phyloP scores from a whole-genome alignment of 148 eudicot genomes.

The Vaccinium darrowii region DNA sequence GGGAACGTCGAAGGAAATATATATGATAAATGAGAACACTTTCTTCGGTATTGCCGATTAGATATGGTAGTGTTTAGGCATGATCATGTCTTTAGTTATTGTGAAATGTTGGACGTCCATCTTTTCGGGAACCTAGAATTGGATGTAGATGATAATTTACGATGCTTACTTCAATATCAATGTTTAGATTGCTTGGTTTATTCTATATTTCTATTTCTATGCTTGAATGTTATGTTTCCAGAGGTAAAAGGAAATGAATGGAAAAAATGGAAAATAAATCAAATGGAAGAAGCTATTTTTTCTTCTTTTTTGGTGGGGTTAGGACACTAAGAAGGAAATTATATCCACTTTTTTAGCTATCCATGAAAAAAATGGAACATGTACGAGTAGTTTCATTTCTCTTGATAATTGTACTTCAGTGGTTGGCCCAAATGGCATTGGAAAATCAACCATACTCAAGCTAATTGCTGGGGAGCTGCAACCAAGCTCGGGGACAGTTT shows the following conservation, averaged over 20 bases:
- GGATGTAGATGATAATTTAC: not conserved
- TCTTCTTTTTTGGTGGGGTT: not conserved
- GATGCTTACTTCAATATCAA: not conserved
- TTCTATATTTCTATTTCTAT: slow-evolving; percentile 8
- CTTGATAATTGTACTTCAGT: slow-evolving; percentile 37
- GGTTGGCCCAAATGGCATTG: slow-evolving; percentile 99
- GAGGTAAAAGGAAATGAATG: not conserved
- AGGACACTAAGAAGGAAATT: not conserved
- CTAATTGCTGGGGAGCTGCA: slow-evolving; percentile 94
- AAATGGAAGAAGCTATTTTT: not conserved
- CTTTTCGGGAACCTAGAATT: not conserved
- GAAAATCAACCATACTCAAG: slow-evolving; percentile 96
- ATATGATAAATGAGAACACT: too few relatives aligned
- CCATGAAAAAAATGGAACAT: not conserved
- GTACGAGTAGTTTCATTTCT: not conserved
- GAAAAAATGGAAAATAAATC: not conserved
- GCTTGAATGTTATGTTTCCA: not conserved
- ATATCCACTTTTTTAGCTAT: not conserved
- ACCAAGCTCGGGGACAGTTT: slow-evolving; percentile 98
- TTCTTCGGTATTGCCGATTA: too few relatives aligned
- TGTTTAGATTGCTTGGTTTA: not conserved
- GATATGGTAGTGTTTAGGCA: not conserved
- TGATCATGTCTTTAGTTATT: not conserved
- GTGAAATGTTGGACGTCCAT: not conserved
- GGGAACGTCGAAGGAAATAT: too few relatives aligned